Base-by-base conservation (phyloP, 192 early-diverging fungal species). In the Rhizoclosmatium globosum region DNA sequence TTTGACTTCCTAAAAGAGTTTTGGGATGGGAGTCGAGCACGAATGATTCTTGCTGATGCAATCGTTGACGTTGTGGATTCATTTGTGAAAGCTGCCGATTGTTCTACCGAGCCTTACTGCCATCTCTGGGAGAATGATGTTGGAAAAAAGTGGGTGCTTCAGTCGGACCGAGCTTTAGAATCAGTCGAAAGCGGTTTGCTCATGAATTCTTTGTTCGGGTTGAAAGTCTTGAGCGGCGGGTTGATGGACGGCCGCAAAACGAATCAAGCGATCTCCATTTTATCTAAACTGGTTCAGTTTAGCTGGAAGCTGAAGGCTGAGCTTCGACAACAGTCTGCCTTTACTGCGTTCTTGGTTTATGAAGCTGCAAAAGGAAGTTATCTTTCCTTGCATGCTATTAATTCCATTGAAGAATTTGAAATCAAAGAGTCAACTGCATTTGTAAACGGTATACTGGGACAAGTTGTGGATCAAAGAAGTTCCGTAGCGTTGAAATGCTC, bases 1-100 rank as follows among this genome's bases (percentile, higher is more conserved):
- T 17, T 42, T 21, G 74, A 76, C 43, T 76, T 76, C 53, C 4
- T 56, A 38, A 56, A 62, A 15, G 23, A 47, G 41, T 76, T 76
- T 67, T 76, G 42, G 60, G 50, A 67, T 62, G 62, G 42, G 23
- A 56, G 38, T 15, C 21, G 50, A 42, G 19, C 6, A 38, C 46
- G 69, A 41, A 31, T 21, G 50, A 38, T 15, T n/a, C 23, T 39
- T 71, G 46, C 53, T 2, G 69, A 39, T 11, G 69, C 53, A 13
- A 48, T 23, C 1, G n/a, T 71, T 45, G 11, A 6, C 17, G 48
- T 44, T 56, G 19, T 71, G 48, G n/a, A 21, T 6, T 45, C 50
- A 23, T 31, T 71, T n/a, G 69, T 42, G 60, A 21, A 19, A 23
- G 60, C 21, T 58, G 38, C 23, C 53, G 53, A 56, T 19, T 21